Conservation (phyloP, 2,329 filamentous ascomycete genomes). For the Trichoderma atroviride region DNA sequence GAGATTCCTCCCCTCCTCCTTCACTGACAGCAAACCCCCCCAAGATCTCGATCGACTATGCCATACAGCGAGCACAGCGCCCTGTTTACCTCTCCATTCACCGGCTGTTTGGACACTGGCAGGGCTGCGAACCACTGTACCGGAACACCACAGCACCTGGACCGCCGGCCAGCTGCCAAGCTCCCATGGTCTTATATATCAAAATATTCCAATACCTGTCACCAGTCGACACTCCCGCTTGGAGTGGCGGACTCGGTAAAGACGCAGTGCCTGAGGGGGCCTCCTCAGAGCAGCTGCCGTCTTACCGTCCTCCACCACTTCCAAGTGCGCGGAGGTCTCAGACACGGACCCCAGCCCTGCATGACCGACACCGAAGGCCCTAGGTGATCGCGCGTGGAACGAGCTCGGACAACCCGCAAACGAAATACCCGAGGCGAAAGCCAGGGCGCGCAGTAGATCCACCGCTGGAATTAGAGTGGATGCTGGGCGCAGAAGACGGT, state of each 20-base stretch:
- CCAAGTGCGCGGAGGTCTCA: slow-evolving; percentile 22
- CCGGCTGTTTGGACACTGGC: neutral
- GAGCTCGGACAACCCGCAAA: slow-evolving; percentile 32
- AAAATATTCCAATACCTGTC: neutral
- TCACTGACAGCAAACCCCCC: neutral
- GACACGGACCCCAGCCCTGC: slow-evolving; percentile 28
- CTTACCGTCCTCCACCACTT: neutral
- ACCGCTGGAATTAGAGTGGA: slow-evolving; percentile 31
- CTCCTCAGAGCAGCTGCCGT: neutral
- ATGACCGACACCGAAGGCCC: neutral
- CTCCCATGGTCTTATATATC: slow-evolving; percentile 13
- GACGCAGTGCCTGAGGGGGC: neutral
- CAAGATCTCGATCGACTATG: neutral
- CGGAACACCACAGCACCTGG: neutral
- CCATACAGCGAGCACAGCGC: neutral
- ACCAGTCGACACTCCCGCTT: slow-evolving; percentile 10
- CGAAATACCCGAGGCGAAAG: slow-evolving; percentile 37
- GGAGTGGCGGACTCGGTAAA: neutral
- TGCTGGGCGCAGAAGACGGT: slow-evolving; percentile 30
- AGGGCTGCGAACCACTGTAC: neutral
- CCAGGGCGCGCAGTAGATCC: slow-evolving; percentile 36
- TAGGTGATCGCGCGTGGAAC: neutral
- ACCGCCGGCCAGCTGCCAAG: slow-evolving; percentile 8
- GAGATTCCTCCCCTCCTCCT: neutral
- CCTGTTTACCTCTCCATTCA: too few species aligned